Percentiles rank a stretch among this genome's conserved stretches.
These are phyloP conservation scores for Leptomonas seymouri DNA, from an alignment of 208 protist species.

Conservation along the genomic window DNA sequence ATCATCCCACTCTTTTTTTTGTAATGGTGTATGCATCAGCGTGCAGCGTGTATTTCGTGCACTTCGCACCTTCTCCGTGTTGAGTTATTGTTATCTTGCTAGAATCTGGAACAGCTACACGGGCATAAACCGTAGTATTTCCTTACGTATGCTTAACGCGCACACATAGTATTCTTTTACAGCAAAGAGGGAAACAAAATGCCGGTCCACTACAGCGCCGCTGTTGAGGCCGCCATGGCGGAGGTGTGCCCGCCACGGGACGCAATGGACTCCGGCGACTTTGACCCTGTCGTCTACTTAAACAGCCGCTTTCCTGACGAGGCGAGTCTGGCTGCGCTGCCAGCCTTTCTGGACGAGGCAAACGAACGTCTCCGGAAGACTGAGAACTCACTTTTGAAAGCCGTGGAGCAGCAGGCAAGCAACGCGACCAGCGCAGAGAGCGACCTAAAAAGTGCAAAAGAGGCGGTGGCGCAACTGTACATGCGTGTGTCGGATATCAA, in stretches of 20 bases:
- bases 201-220: slow-evolving; percentile 63
- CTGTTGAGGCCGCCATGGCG: slow-evolving; percentile 80
- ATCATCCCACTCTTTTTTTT: no score
- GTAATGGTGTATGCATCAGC: no score
- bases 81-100: no score
- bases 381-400: slow-evolving; percentile 90
- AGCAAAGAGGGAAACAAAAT: slow-evolving; percentile 16
- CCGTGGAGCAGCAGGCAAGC: slow-evolving; percentile 90
- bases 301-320: slow-evolving; percentile 94
- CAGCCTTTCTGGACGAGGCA: slow-evolving; percentile 80
- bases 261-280: slow-evolving; percentile 80
- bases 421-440: slow-evolving; percentile 68
- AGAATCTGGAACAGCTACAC: no score
- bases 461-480: slow-evolving; percentile 88
- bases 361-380: slow-evolving; percentile 83
- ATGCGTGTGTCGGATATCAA: slow-evolving; percentile 91
- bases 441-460: slow-evolving; percentile 86
- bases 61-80: no score
- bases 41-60: no score
- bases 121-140: no score
- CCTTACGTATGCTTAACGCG: no score
- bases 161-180: background rate
- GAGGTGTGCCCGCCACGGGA: slow-evolving; percentile 82
- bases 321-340: slow-evolving; percentile 82
- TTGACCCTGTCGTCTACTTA: slow-evolving; percentile 94